Evolutionary conservation across 2,329 filamentous ascomycete species (phyloP), one percentile per base, ranked within the genome.

Genomic region (Trichoderma brevicompactum): DNA sequence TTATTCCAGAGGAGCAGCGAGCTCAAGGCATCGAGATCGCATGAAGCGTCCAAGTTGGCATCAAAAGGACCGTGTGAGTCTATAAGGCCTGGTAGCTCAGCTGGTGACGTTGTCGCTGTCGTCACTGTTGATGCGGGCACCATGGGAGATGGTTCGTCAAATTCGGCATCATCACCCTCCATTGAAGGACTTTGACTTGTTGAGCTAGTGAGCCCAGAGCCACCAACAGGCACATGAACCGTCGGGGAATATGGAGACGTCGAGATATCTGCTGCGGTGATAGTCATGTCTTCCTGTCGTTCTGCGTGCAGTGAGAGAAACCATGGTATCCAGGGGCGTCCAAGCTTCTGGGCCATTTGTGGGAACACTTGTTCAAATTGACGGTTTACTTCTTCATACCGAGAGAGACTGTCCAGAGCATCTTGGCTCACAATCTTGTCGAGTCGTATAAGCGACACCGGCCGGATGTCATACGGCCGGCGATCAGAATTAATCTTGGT

Each of bases 361-460:
- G 56, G 44, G 3, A 50, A 41, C 36, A 50, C 56, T 19, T 60
- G 56, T n/a, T 44, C 56, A 40, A 60, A 60, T 17, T 50, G 56
- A 41, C 56, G 56, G 7, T 48, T 41, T 38, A 50, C 46, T 60
- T 60, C 44, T 50, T 50, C 56, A 50, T 60, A 50, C 19, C 46
- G 46, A 15, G 44, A 41, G 9, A 40, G 19, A 13, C n/a, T 41
- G 7, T 41, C 44, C 13, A 32, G 19, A 41, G 44, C 56, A 15
- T 60, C 56, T 34, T 40, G 34, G 56, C 46, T 41, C 19, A 19
- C 1, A 40, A 34, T 13, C 15, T 43, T 41, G 19, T 38, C 10
- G 7, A 12, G 23, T 44, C n/a, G 54, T 44, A 10, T 60, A 1
- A 17, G 36, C 9, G 56, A 41, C 34, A 32, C 36, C 0, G 44